Evolutionary conservation across 2,329 filamentous ascomycete genomes (phyloP).

Genomic region (Verticillium alfalfae): DNA sequence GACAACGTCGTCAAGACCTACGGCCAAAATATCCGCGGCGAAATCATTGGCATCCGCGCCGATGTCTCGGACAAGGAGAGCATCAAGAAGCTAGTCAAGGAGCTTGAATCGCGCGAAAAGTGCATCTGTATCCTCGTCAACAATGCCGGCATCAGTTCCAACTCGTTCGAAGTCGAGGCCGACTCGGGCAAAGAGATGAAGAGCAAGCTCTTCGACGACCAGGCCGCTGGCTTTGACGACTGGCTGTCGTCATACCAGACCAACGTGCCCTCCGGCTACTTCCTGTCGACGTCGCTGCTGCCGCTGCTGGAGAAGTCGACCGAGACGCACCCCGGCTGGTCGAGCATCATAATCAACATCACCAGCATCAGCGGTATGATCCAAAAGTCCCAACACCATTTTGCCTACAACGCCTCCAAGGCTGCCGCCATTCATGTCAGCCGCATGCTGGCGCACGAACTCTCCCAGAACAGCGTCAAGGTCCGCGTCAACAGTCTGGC

Average conservation of each 20-base stretch:
- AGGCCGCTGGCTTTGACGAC: conserved; percentile 52
- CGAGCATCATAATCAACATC: conserved; percentile 61
- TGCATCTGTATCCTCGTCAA: conserved; percentile 63
- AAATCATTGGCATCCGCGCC: conserved; percentile 53
- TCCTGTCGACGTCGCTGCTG: conserved; percentile 56
- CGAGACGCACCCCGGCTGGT: conserved; percentile 37
- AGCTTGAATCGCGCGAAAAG: conserved; percentile 48
- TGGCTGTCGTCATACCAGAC: conserved; percentile 71
- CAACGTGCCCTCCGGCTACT: conserved; percentile 68
- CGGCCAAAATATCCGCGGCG: conserved; percentile 44
- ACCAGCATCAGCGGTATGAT: conserved; percentile 61
- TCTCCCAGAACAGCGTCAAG: conserved; percentile 53
- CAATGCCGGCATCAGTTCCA: conserved; percentile 60
- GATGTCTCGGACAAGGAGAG: conserved; percentile 60
- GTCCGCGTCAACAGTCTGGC: conserved; percentile 69
- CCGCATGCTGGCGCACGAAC: conserved; percentile 57
- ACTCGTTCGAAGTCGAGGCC: conserved; percentile 46
- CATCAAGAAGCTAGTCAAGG: conserved; percentile 50
- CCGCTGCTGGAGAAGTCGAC: conserved; percentile 52
- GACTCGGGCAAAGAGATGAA: conserved; percentile 47
- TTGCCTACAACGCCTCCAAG: conserved; percentile 59
- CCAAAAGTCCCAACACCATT: conserved; percentile 60
- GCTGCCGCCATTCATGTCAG: conserved; percentile 60
- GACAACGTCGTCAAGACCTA: conserved; percentile 54
- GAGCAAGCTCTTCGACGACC: conserved; percentile 61